Evolutionary conservation across 2,329 filamentous ascomycete species (phyloP).

Genomic region (Fusarium graminum): DNA sequence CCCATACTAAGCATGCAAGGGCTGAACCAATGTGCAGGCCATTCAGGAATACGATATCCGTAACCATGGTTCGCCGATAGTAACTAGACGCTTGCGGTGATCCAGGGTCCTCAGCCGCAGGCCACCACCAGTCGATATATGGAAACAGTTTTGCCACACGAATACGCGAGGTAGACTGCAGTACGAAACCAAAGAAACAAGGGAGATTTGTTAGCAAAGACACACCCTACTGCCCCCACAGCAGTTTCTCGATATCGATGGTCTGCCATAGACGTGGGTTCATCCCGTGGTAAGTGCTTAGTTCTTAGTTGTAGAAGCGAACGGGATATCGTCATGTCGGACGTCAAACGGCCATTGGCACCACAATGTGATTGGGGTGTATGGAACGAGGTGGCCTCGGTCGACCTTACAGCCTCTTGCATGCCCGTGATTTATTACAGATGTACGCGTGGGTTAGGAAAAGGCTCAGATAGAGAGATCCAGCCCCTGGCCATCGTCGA

Average conservation of each 20-base stretch:
- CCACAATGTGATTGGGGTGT: conserved; percentile 10
- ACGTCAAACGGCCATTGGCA: background rate
- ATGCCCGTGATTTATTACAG: background rate
- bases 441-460: background rate
- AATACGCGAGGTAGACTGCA: background rate
- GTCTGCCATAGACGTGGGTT: conserved; percentile 3
- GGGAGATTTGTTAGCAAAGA: conserved; percentile 6
- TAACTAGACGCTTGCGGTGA: conserved; percentile 18
- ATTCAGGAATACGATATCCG: conserved; percentile 3
- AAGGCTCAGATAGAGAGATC: conserved; percentile 7
- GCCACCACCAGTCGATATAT: conserved; percentile 15
- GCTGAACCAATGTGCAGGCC: background rate
- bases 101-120: conserved; percentile 31
- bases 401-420: conserved; percentile 25
- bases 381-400: conserved; percentile 12
- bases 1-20: conserved; percentile 13
- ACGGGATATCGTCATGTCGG: conserved; percentile 9
- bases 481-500: conserved; percentile 20
- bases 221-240: background rate
- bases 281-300: conserved; percentile 13
- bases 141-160: conserved; percentile 30
- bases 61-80: conserved; percentile 21
- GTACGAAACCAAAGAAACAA: background rate
- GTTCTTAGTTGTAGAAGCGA: conserved; percentile 4
- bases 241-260: background rate